phyloP scores from a whole-genome alignment of 805 yeast species.

The Metschnikowia rubicola region DNA sequence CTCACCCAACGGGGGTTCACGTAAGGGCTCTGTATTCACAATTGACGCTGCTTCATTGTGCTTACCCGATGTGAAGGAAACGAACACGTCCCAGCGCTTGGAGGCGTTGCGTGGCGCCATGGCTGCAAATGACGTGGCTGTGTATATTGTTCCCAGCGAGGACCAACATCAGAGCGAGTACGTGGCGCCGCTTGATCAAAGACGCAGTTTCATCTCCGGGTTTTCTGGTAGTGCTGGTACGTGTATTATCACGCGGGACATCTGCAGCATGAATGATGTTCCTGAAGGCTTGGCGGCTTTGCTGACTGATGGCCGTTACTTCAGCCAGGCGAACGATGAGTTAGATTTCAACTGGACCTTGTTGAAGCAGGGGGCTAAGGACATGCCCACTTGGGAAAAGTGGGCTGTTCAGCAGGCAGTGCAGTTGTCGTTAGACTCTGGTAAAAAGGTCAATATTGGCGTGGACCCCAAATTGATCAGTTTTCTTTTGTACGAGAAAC shows the following conservation, averaged over 20 bases:
- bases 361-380: slow-evolving; percentile 49
- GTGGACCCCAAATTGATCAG: slow-evolving; percentile 52
- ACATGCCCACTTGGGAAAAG: slow-evolving; percentile 55
- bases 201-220: slow-evolving; percentile 79
- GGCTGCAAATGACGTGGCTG: slow-evolving; percentile 59
- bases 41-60: slow-evolving; percentile 41
- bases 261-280: slow-evolving; percentile 45
- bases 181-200: slow-evolving; percentile 74
- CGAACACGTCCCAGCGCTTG: slow-evolving; percentile 55
- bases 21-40: slow-evolving; percentile 45
- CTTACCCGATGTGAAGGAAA: slow-evolving; percentile 41
- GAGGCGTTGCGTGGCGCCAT: slow-evolving; percentile 55
- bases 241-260: slow-evolving; percentile 73
- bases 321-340: slow-evolving; percentile 55
- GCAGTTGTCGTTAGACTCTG: slow-evolving; percentile 47
- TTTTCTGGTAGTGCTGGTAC: slow-evolving; percentile 94
- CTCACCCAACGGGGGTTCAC: slow-evolving; percentile 28
- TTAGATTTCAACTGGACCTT: slow-evolving; percentile 59
- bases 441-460: slow-evolving; percentile 34
- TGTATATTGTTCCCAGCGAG: slow-evolving; percentile 79
- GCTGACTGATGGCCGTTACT: slow-evolving; percentile 61
- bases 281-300: slow-evolving; percentile 57
- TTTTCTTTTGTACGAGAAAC: slow-evolving; percentile 28
- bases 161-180: slow-evolving; percentile 95
- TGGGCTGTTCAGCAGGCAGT: slow-evolving; percentile 53